Percentiles rank a stretch among this genome's conserved stretches.
Conservation (phyloP, 2,329 filamentous ascomycete genomes). For the Myriosclerotinia duriaeana region DNA sequence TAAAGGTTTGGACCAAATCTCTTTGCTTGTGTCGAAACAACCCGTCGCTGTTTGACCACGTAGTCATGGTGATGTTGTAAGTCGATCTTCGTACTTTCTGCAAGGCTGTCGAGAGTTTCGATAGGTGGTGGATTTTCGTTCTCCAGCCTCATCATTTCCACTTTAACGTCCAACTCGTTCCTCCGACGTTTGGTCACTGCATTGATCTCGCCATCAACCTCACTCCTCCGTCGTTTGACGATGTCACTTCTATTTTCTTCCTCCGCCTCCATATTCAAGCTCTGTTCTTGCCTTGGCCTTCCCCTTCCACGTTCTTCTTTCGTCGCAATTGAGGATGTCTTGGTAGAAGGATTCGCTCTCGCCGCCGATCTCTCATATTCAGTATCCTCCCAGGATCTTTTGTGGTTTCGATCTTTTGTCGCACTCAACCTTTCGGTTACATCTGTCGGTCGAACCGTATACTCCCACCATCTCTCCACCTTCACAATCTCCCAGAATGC, state of each 20-base stretch:
- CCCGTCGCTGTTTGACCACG: not conserved
- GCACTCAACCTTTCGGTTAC: too few species aligned
- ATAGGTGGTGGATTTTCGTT: not conserved
- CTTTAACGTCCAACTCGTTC: not conserved
- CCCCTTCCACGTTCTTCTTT: not conserved
- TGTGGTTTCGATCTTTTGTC: too few species aligned
- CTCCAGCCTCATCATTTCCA: not conserved
- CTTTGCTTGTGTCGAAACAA: not conserved
- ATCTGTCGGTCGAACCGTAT: not conserved
- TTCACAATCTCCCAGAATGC: slow-evolving; percentile 10
- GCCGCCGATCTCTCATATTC: too few species aligned
- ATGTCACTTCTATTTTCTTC: not conserved
- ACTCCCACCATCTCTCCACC: slow-evolving; percentile 17
- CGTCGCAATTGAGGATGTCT: not conserved
- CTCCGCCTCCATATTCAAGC: not conserved
- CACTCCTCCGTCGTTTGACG: not conserved
- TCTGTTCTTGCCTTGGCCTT: too few species aligned
- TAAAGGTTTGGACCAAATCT: not conserved
- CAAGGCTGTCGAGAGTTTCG: not conserved
- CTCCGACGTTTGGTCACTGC: not conserved
- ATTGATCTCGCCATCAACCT: not conserved
- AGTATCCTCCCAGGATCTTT: too few species aligned
- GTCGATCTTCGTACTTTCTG: not conserved
- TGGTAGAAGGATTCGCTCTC: too few species aligned
- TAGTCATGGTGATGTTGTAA: not conserved